Evolutionary conservation across 495 filamentous ascomycete species (phyloP), one percentile per base, ranked within the genome.

Genomic region (Penicillium flavigenum): DNA sequence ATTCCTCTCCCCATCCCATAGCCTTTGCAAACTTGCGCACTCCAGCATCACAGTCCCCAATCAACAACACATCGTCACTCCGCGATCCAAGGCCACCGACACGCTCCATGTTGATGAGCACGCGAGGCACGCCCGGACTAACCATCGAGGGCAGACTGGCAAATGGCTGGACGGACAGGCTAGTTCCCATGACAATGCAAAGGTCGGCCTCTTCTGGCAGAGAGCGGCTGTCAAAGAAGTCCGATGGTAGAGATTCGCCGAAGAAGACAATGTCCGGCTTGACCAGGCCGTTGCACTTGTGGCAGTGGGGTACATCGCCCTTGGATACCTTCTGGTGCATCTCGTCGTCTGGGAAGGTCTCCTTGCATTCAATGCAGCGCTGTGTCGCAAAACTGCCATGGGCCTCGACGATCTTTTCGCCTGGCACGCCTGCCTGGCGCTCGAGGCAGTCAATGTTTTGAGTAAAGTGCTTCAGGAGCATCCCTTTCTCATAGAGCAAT

Each of bases 191-290:
- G 39, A 98, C 80, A 39, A 98, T 87, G 48, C 86, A 84, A 29
- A 98, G 72, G 69, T 98, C 93, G 4, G 92, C 90, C 58, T 78
- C 66, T 16, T 63, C 72, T 2, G 84, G 81, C 17, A 88, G 62
- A 22, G 63, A 56, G 20, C 76, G 73, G 57, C 85, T 88, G 4
- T 71, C 61, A 62, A 86, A 85, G 70, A 98, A 98, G 0, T 68
- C 64, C 10, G 69, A 68, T 0, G 94, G 95, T 27, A 98, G 74
- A 24, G 83, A 76, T 73, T 98, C 94, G 45, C 93, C 94, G 64
- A 98, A 98, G 74, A 98, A 98, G 4, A 96, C 91, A 72, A 98
- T 98, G 63, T 97, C 93, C 3, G 94, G 94, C 73, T 98, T 98
- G 47, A 98, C 91, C 6, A 96, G 70, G 0, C 92, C 93, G 20